Conservation (phyloP, 2,329 filamentous ascomycete species). For the Juglanconis oblonga region DNA sequence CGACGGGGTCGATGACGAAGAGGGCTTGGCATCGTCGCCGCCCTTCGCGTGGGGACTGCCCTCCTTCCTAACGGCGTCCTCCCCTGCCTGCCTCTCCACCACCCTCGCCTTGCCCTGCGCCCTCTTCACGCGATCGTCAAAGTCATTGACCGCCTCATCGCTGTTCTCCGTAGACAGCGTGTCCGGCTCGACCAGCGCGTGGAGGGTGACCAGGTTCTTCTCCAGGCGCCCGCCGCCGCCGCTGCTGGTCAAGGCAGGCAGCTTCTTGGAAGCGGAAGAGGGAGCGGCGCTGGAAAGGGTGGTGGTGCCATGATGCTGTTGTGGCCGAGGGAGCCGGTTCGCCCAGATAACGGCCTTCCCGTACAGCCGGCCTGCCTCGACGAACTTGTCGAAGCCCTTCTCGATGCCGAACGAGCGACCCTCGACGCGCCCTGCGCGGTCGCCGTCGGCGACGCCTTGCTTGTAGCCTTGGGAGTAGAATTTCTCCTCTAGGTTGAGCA, state of each 20-base stretch:
- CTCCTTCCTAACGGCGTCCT: constrained; percentile 21
- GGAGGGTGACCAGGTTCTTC: constrained; percentile 73
- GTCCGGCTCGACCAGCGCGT: constrained; percentile 74
- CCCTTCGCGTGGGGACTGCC: not conserved
- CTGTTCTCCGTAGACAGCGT: constrained; percentile 78
- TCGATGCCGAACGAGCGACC: constrained; percentile 87
- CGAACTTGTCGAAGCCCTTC: constrained; percentile 90
- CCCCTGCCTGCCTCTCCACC: constrained; percentile 66
- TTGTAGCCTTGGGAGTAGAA: constrained; percentile 83
- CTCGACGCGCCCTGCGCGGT: constrained; percentile 76
- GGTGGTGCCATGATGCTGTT: constrained; percentile 13
- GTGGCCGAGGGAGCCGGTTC: constrained; percentile 53
- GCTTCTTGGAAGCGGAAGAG: not conserved
- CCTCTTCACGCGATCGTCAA: constrained; percentile 83
- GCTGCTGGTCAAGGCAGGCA: not conserved
- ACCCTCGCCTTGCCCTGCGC: constrained; percentile 83
- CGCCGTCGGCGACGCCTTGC: constrained; percentile 72
- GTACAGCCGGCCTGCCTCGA: constrained; percentile 74
- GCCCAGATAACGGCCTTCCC: constrained; percentile 83
- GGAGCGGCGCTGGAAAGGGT: not conserved
- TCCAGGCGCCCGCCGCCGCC: constrained; percentile 50
- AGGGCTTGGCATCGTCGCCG: not conserved
- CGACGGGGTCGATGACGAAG: not conserved
- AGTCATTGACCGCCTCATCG: constrained; percentile 85
- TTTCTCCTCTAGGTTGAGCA: constrained; percentile 59